A percentile compares a stretch with the other conserved stretches of the same genome.
phyloP scores from a whole-genome alignment of 2,329 filamentous ascomycete species.

The Lasiodiplodia gonubiensis region DNA sequence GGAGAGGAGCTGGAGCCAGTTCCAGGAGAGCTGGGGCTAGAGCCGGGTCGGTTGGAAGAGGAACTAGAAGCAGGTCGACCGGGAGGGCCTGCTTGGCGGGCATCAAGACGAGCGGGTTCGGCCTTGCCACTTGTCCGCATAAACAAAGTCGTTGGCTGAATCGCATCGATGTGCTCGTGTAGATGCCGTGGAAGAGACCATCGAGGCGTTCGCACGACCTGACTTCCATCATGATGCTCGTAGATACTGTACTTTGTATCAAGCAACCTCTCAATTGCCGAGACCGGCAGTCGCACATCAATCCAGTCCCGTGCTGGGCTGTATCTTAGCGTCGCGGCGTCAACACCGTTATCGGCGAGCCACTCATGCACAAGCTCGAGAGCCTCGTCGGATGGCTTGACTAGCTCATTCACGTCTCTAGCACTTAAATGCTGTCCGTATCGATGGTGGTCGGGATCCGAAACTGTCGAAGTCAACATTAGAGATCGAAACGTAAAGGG shows the following conservation, averaged over 20 bases:
- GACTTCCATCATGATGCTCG: slow-evolving; percentile 46
- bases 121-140: slow-evolving; percentile 30
- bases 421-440: slow-evolving; percentile 58
- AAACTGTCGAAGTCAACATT: slow-evolving; percentile 44
- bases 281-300: slow-evolving; percentile 55
- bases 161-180: slow-evolving; percentile 50
- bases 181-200: slow-evolving; percentile 51
- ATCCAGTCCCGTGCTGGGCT: slow-evolving; percentile 60
- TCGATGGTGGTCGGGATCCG: slow-evolving; percentile 55
- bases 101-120: not conserved
- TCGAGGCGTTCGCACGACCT: slow-evolving; percentile 48
- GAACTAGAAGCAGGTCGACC: not conserved
- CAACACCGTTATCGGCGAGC: slow-evolving; percentile 56
- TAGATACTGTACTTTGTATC: slow-evolving; percentile 49
- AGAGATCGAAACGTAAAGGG: not conserved
- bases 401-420: slow-evolving; percentile 55
- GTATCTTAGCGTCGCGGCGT: slow-evolving; percentile 42
- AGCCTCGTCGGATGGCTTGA: slow-evolving; percentile 56
- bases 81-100: not conserved
- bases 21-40: not conserved
- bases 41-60: not conserved
- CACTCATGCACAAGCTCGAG: slow-evolving; percentile 56
- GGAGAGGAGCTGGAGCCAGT: not conserved
- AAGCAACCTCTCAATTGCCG: slow-evolving; percentile 55
- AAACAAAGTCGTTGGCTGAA: slow-evolving; percentile 60